These are phyloP conservation scores for Verbascum thapsus DNA, from an alignment of 257 asterid species.

Conservation along the genomic window DNA sequence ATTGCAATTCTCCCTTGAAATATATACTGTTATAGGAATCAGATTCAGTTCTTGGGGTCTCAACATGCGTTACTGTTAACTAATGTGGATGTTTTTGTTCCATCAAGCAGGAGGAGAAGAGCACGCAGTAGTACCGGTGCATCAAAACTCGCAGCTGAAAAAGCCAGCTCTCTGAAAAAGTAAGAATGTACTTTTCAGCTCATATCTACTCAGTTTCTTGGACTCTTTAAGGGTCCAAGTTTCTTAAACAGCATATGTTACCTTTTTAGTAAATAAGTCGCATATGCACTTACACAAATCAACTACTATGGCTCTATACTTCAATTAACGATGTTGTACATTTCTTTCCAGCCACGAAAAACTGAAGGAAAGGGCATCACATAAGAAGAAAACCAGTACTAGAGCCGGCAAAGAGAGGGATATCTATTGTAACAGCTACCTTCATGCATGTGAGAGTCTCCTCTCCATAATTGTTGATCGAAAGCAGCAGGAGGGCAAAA, in stretches of 20 bases:
- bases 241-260: no score
- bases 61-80: not conserved
- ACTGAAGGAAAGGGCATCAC: conserved; percentile 47
- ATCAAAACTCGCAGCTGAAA: conserved; percentile 1
- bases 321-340: not conserved
- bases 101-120: conserved; percentile 25
- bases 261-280: no score
- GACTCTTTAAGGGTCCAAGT: no score
- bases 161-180: conserved; percentile 10
- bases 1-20: no score
- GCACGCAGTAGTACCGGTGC: conserved; percentile 1
- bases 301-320: no score
- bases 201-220: not conserved
- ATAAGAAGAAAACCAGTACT: conserved; percentile 47
- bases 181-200: not conserved
- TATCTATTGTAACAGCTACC: conserved; percentile 51
- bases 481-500: conserved; percentile 51
- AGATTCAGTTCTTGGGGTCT: no score
- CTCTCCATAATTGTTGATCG: conserved; percentile 67
- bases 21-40: no score
- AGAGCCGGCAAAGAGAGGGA: conserved; percentile 52
- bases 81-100: not conserved
- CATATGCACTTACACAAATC: no score
- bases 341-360: conserved; percentile 49
- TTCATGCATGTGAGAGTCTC: conserved; percentile 85